Conservation (phyloP, 768 basidiomycete species). For the Naganishia friedmannii region DNA sequence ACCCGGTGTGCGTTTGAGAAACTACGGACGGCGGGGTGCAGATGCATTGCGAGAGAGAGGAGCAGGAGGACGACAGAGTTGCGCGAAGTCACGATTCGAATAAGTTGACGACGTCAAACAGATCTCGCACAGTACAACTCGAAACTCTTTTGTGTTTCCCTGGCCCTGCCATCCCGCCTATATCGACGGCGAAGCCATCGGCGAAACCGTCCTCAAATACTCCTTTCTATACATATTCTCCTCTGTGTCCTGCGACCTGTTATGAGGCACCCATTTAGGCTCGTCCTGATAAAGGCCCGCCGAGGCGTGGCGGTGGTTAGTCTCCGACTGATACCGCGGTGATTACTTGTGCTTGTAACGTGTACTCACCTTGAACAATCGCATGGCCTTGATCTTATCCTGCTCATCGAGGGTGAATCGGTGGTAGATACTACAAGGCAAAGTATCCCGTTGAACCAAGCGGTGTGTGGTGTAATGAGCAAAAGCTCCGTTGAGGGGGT, state of each 20-base stretch:
- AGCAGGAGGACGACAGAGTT: no score
- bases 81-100: no score
- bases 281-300: no score
- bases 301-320: no score
- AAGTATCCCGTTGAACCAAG: not conserved
- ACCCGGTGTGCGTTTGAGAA: no score
- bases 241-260: slow-evolving; percentile 65
- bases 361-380: slow-evolving; percentile 72
- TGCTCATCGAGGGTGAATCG: slow-evolving; percentile 82
- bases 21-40: no score
- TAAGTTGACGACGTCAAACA: no score
- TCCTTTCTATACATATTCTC: slow-evolving; percentile 62
- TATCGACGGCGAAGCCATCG: slow-evolving; percentile 1
- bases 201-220: slow-evolving; percentile 53
- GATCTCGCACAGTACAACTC: not conserved
- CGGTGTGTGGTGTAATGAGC: not conserved
- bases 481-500: not conserved
- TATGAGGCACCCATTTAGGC: slow-evolving; percentile 82
- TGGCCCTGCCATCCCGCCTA: not conserved
- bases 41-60: no score
- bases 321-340: no score
- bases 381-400: slow-evolving; percentile 70
- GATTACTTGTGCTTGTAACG: no score
- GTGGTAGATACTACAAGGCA: slow-evolving; percentile 66
- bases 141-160: not conserved